phyloP scores from a whole-genome alignment of 2,329 filamentous ascomycete species.

The Amauroascus niger region DNA sequence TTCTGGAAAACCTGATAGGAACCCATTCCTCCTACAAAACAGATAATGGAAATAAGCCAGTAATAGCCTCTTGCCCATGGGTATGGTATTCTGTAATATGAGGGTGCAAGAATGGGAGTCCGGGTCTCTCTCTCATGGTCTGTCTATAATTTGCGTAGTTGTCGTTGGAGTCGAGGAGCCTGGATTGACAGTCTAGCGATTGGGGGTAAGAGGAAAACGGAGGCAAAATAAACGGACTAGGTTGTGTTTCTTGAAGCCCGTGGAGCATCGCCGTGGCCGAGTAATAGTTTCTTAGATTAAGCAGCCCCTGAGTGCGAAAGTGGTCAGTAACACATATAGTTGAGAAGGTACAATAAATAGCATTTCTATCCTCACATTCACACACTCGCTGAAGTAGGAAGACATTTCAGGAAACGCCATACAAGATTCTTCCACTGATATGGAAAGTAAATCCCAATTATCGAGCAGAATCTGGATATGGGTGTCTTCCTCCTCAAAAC shows the following conservation, averaged over 20 bases:
- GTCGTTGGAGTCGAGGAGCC: constrained; percentile 24
- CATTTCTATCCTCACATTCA: constrained; percentile 23
- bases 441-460: constrained; percentile 27
- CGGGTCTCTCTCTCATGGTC: constrained; percentile 26
- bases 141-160: constrained; percentile 32
- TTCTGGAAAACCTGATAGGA: not conserved
- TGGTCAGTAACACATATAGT: constrained; percentile 2
- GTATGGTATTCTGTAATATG: constrained; percentile 28
- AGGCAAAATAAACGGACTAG: constrained; percentile 5
- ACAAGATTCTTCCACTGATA: constrained; percentile 33
- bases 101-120: constrained; percentile 33
- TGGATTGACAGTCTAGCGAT: constrained; percentile 14
- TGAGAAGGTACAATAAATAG: not conserved
- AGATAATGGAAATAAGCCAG: constrained; percentile 15
- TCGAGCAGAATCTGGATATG: constrained; percentile 20
- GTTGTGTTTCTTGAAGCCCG: constrained; percentile 29
- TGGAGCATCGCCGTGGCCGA: constrained; percentile 30
- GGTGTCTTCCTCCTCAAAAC: constrained; percentile 19
- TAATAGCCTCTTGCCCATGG: constrained; percentile 11
- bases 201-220: not conserved
- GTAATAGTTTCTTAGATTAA: constrained; percentile 28
- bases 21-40: constrained; percentile 1
- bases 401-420: constrained; percentile 28
- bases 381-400: constrained; percentile 28
- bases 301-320: constrained; percentile 22